These are phyloP conservation scores for Magnaporthiopsis incrustans DNA, from an alignment of 2,329 filamentous ascomycete species.

Conservation along the genomic window DNA sequence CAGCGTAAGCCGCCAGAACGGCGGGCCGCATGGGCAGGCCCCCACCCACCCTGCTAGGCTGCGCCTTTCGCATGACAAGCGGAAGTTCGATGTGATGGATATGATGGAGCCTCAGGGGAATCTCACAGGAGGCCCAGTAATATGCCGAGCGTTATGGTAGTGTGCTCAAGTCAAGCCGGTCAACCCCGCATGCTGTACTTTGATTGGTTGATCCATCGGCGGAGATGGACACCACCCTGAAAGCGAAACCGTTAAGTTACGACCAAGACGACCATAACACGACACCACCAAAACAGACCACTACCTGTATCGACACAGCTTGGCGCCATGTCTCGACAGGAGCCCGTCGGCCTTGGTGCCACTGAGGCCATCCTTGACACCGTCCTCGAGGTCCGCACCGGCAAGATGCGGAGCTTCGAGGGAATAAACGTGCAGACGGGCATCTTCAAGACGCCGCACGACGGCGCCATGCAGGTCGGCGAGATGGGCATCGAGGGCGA, in stretches of 20 bases:
- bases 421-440: constrained; percentile 44
- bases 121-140: neutral
- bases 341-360: constrained; percentile 24
- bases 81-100: neutral
- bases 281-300: no score
- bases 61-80: neutral
- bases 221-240: no score
- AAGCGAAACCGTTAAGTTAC: no score
- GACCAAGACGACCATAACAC: neutral
- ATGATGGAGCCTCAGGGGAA: neutral
- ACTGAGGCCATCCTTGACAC: constrained; percentile 33
- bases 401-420: constrained; percentile 46
- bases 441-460: constrained; percentile 44
- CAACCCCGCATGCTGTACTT: neutral
- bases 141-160: neutral
- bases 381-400: constrained; percentile 48
- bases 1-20: neutral
- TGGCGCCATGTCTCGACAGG: neutral
- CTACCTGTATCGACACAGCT: no score
- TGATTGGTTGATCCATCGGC: neutral
- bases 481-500: constrained; percentile 47
- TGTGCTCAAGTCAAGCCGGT: no score
- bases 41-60: neutral
- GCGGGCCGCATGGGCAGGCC: neutral
- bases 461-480: constrained; percentile 36